A percentile compares a stretch with the other conserved stretches of the same genome.
Evolutionary conservation across 371 early-diverging fungal genomes (phyloP).

Genomic region (Apophysomyces variabilis): DNA sequence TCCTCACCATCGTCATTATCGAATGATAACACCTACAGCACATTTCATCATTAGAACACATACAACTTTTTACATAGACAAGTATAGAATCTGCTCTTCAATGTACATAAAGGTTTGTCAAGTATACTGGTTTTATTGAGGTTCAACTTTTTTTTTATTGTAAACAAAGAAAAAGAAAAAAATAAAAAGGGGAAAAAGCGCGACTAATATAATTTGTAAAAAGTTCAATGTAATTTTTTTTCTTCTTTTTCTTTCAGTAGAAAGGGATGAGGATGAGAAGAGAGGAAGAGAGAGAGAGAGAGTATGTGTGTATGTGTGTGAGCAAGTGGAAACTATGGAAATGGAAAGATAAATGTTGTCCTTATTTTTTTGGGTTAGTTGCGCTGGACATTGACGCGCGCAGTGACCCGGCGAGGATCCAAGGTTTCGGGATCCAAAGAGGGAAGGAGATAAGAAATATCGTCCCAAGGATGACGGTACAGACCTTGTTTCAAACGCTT

Average conservation of each 20-base stretch:
- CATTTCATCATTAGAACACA: constrained; percentile 17
- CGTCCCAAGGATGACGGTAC: constrained; percentile 97
- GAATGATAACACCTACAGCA: constrained; percentile 18
- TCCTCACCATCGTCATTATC: background rate
- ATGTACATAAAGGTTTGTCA: too few species aligned
- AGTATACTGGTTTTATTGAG: too few species aligned
- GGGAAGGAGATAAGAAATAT: constrained; percentile 87
- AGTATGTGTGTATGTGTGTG: background rate
- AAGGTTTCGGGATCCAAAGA: constrained; percentile 40
- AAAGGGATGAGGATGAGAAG: too few species aligned
- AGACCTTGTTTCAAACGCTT: constrained; percentile 94
- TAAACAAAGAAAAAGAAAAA: background rate
- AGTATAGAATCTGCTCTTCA: background rate
- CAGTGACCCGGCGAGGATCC: constrained; percentile 46
- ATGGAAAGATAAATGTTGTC: background rate
- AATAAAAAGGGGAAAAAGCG: background rate
- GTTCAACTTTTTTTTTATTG: background rate
- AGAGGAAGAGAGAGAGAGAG: too few species aligned
- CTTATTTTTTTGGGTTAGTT: constrained; percentile 2
- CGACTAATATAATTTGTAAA: background rate
- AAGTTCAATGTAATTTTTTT: background rate
- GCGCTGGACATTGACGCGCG: constrained; percentile 38
- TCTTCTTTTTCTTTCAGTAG: background rate
- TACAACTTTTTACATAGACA: background rate
- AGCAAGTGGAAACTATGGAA: background rate